Base-by-base conservation (phyloP, 2,329 filamentous ascomycete species). In the Fusarium coffeatum region DNA sequence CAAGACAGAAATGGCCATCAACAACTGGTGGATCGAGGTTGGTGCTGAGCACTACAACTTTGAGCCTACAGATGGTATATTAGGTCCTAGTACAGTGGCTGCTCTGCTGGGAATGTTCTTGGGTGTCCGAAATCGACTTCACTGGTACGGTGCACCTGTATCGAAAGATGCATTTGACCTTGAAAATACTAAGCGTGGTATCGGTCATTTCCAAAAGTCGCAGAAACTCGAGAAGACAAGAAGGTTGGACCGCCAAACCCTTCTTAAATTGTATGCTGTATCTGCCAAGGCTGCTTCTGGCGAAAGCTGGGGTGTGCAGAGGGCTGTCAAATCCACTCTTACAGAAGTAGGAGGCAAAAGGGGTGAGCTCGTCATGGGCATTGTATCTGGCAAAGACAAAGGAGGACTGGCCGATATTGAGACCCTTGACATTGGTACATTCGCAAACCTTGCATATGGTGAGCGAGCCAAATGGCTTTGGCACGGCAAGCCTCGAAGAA, bases 21-120 rank as follows among this genome's bases (percentile, higher is more conserved):
- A 90, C 66, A 93, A 98, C 78, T 99, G 96, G 96, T 98, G 96
- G 96, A 90, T 92, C 2, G 93, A 97, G 75, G 91, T 98, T 64
- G 96, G 96, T 3, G 91, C 90, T 1, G 95, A 98, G 71, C 91
- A 96, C 76, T 98, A 95, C 83, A 97, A 95, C 58, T 88, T 94
- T 34, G 96, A 98, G 79, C 95, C 96, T 3, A 92, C 92, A 12
- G 96, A 99, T 80, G 95, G 95, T 15, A 94, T 97, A 23, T 83
- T 99, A 4, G 96, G 96, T 0, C 94, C 96, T 4, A 97, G 93
- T 0, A 98, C 94, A 0, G 94, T 98, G 10, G 90, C 94, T 23
- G 95, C 93, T 4, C 81, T 99, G 22, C 83, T 99, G 7, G 96
- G 96, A 6, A 90, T 96, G 78, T 83, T 98, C 9, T 92, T 97